Percentiles rank a stretch among this genome's conserved stretches.
These are phyloP conservation scores for Lactarius evosmus DNA, from an alignment of 768 basidiomycete genomes.

Conservation along the genomic window DNA sequence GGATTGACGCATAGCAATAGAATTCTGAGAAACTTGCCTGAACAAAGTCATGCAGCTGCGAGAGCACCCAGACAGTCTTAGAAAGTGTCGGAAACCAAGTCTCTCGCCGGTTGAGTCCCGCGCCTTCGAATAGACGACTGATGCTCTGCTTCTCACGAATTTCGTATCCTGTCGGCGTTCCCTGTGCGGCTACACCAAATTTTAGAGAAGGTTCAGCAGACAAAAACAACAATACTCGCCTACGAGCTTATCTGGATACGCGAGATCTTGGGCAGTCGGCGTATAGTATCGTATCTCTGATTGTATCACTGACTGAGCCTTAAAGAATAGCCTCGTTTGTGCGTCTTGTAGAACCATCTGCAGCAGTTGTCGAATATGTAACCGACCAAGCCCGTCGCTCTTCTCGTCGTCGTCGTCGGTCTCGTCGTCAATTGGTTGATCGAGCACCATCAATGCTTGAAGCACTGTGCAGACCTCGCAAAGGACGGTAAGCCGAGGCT, in stretches of 20 bases:
- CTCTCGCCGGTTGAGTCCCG: constrained; percentile 68
- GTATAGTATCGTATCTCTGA: constrained; percentile 82
- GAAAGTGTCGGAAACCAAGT: constrained; percentile 91
- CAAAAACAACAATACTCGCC: constrained; percentile 42
- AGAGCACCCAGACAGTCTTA: constrained; percentile 88
- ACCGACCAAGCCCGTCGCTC: constrained; percentile 46
- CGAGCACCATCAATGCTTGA: constrained; percentile 93
- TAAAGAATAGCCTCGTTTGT: constrained; percentile 93
- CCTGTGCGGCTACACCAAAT: constrained; percentile 42
- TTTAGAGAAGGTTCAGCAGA: neutral
- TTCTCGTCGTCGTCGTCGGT: constrained; percentile 36
- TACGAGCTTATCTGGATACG: constrained; percentile 80
- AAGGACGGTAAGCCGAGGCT: constrained; percentile 79
- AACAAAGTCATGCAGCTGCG: constrained; percentile 86
- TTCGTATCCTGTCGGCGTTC: constrained; percentile 43
- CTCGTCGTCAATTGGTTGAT: constrained; percentile 48
- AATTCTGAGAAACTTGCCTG: constrained; percentile 53
- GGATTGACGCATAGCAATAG: neutral
- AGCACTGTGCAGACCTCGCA: constrained; percentile 96
- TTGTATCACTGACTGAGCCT: constrained; percentile 89
- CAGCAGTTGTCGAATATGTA: constrained; percentile 79
- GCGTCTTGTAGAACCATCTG: constrained; percentile 94
- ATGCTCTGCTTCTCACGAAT: constrained; percentile 66
- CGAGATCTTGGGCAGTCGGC: constrained; percentile 74
- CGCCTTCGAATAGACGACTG: constrained; percentile 65